Evolutionary conservation across 371 early-diverging fungal genomes (phyloP).

Genomic region (Apophysomyces sp.): DNA sequence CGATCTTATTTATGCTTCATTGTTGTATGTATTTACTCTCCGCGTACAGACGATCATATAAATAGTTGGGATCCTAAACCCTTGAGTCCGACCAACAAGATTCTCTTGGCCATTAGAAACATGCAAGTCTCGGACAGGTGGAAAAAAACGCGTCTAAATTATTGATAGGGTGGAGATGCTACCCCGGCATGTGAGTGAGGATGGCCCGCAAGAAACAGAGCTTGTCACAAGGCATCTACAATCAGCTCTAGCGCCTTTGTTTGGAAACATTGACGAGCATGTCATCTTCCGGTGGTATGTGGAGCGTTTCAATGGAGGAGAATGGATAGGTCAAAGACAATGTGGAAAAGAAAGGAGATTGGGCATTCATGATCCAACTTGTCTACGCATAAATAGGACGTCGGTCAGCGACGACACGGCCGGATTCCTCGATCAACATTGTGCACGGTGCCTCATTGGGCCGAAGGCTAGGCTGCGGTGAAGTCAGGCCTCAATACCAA

Average conservation of each 20-base stretch:
- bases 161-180: constrained; percentile 16
- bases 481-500: constrained; percentile 23
- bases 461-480: constrained; percentile 17
- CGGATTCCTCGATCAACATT: constrained; percentile 26
- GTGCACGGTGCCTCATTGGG: constrained; percentile 12
- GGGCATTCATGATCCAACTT: background rate
- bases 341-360: background rate
- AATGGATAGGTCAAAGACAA: background rate
- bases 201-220: constrained; percentile 21
- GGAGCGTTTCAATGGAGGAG: background rate
- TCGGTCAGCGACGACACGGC: constrained; percentile 16
- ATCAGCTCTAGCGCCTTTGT: constrained; percentile 6
- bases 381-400: constrained; percentile 20
- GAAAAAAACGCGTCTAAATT: constrained; percentile 1
- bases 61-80: too few relatives aligned
- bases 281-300: constrained; percentile 8
- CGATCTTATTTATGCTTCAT: too few relatives aligned
- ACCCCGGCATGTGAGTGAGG: constrained; percentile 6
- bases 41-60: too few relatives aligned
- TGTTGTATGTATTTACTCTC: too few relatives aligned
- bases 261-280: constrained; percentile 6
- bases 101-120: background rate
- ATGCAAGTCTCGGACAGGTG: constrained; percentile 2
- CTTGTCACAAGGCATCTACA: constrained; percentile 13
- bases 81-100: background rate